Base-by-base conservation (phyloP, 2,329 filamentous ascomycete species). In the Aspergillus sp. region DNA sequence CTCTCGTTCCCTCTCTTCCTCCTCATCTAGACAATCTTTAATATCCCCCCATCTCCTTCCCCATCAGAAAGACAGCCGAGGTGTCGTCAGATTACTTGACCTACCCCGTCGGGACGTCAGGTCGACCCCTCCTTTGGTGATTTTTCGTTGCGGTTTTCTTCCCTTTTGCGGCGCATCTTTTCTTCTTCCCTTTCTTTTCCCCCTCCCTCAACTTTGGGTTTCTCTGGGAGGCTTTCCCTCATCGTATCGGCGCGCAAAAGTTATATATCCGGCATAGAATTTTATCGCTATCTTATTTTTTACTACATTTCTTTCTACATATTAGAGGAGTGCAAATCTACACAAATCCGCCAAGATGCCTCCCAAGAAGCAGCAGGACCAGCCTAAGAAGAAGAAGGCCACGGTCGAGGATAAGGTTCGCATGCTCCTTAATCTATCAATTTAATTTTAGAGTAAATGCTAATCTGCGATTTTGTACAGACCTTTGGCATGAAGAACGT, bases 401-500 rank as follows among this genome's bases (percentile, higher is more conserved):
- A 72, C 77, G 48, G 90, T 92, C 65, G 92, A 95, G 64, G 95
- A 99, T 83, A 95, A 94, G 80, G 81, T 82, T 64, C 64, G 75
- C 65, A 21, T 48, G 51, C 62, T 47, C 49, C 23, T 51, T 44
- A 15, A 30, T 49, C 30, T 58, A 36, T 36, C 64, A 68, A 57
- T 44, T 23, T 23, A 21, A 21, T 62, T 50, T 27, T 17, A 48
- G n/a, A 57, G 48, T 48, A 60, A 7, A 36, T 30, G 55, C 59
- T 61, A 59, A 62, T 55, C 1, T 58, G 71, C 59, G 48, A 47
- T 53, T 60, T 10, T 44, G 25, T 41, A 50, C 61, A 84, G 82
- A 96, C 95, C 52, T 99, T 99, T 84, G 95, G 95, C 71, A 98
- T 99, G 95, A 99, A 99, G 82, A 99, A 99, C 76, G 82, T 83